phyloP scores from a whole-genome alignment of 2,329 filamentous ascomycete species.

The Hawksworthiomyces lignivorus region DNA sequence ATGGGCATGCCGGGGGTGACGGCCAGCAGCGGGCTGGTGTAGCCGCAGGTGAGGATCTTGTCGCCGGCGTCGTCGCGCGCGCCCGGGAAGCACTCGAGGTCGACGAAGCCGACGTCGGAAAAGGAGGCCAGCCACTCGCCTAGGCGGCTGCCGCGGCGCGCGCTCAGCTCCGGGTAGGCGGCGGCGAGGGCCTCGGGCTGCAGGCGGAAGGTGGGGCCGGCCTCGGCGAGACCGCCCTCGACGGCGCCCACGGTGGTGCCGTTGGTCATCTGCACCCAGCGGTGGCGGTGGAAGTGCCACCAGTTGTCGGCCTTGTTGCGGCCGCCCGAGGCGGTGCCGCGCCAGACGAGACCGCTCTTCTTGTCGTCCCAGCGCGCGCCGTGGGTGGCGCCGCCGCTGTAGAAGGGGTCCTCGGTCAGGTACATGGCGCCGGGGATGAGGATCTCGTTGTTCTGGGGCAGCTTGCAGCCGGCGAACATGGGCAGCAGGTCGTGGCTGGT shows the following conservation, averaged over 20 bases:
- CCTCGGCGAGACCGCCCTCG: conserved; percentile 28
- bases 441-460: conserved; percentile 53
- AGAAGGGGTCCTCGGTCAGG: conserved; percentile 47
- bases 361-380: conserved; percentile 53
- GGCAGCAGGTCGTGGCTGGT: conserved; percentile 46
- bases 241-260: conserved; percentile 45
- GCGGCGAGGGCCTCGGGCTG: conserved; percentile 23
- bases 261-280: conserved; percentile 62
- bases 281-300: conserved; percentile 61
- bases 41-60: conserved; percentile 26
- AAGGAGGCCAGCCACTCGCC: conserved; percentile 35
- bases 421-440: conserved; percentile 57
- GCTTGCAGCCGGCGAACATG: conserved; percentile 52
- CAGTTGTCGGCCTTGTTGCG: conserved; percentile 46
- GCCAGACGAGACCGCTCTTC: conserved; percentile 51
- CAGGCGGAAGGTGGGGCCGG: conserved; percentile 40
- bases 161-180: conserved; percentile 32
- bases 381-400: conserved; percentile 45
- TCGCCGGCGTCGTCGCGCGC: conserved; percentile 12
- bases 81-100: conserved; percentile 27
- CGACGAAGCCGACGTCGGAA: conserved; percentile 36
- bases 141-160: conserved; percentile 22
- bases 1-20: conserved; percentile 30
- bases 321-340: conserved; percentile 56
- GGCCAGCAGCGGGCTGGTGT: conserved; percentile 28